These are phyloP conservation scores for Serendipita sp. DNA, from an alignment of 768 basidiomycete species.

Conservation along the genomic window DNA sequence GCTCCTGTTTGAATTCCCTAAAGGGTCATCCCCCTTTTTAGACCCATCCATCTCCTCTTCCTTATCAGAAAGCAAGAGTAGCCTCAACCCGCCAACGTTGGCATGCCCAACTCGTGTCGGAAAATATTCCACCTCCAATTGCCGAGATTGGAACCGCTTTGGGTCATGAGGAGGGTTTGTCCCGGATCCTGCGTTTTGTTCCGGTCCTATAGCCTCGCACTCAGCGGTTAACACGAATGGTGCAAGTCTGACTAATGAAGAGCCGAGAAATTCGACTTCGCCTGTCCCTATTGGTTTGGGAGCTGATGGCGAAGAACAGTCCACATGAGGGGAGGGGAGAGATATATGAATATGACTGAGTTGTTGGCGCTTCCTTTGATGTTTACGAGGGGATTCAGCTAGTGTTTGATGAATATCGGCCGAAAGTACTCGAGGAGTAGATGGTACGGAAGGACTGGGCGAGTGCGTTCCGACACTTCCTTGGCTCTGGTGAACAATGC, in stretches of 20 bases:
- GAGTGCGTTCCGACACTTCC: slow-evolving; percentile 12
- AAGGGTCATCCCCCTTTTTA: slow-evolving; percentile 12
- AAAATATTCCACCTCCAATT: slow-evolving; percentile 50
- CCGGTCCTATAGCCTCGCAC: neutral
- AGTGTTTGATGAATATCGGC: neutral
- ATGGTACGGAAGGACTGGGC: slow-evolving; percentile 10
- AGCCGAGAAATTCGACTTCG: slow-evolving; percentile 16
- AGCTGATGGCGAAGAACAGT: slow-evolving; percentile 12
- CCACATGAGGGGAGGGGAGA: slow-evolving; percentile 16
- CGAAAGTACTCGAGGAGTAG: slow-evolving; percentile 21
- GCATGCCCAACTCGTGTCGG: slow-evolving; percentile 43
- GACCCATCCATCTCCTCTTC: slow-evolving; percentile 22
- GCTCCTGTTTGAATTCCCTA: neutral
- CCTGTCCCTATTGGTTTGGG: neutral
- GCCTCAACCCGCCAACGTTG: slow-evolving; percentile 52
- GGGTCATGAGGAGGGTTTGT: slow-evolving; percentile 17
- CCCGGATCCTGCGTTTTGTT: slow-evolving; percentile 7
- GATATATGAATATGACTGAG: slow-evolving; percentile 10
- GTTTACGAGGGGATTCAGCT: slow-evolving; percentile 12
- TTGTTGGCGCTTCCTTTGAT: slow-evolving; percentile 18
- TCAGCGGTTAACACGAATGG: slow-evolving; percentile 14
- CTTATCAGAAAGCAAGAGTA: slow-evolving; percentile 45
- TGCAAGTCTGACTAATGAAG: slow-evolving; percentile 17
- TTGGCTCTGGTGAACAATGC: neutral
- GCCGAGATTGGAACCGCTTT: slow-evolving; percentile 23